phyloP scores from a whole-genome alignment of 495 filamentous ascomycete species.

The Penicillium arizonense region DNA sequence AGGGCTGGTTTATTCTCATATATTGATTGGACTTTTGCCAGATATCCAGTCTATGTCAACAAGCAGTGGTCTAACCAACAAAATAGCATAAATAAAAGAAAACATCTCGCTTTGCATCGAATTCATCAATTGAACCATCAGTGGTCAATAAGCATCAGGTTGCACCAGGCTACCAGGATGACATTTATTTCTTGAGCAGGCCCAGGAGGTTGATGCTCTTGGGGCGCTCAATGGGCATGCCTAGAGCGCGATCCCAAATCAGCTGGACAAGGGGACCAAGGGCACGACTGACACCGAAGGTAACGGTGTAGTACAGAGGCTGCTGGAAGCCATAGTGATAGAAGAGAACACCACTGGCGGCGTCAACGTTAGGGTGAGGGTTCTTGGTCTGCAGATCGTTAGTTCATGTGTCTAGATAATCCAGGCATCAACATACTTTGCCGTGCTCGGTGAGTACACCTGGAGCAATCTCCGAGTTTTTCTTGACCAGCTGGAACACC shows the following conservation, averaged over 20 bases:
- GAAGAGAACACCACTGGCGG: constrained; percentile 88
- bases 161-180: not conserved
- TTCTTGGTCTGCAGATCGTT: constrained; percentile 74
- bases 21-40: too few relatives aligned
- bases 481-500: constrained; percentile 89
- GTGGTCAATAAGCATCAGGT: not conserved
- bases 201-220: constrained; percentile 95
- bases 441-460: constrained; percentile 88
- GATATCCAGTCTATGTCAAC: too few relatives aligned
- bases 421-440: constrained; percentile 51
- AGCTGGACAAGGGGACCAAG: constrained; percentile 90
- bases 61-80: too few relatives aligned
- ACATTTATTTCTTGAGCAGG: constrained; percentile 58
- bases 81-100: not conserved
- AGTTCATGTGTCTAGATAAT: constrained; percentile 7
- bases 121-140: not conserved
- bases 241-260: constrained; percentile 93
- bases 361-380: constrained; percentile 95
- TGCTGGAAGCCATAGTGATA: constrained; percentile 96
- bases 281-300: constrained; percentile 90
- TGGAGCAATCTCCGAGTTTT: constrained; percentile 79
- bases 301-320: constrained; percentile 96
- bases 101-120: constrained; percentile 7
- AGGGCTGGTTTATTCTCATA: too few relatives aligned
- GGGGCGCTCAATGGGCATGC: constrained; percentile 94